Evolutionary conservation across 192 early-diverging fungal species (phyloP).

Genomic region (Lobosporangium transversale): DNA sequence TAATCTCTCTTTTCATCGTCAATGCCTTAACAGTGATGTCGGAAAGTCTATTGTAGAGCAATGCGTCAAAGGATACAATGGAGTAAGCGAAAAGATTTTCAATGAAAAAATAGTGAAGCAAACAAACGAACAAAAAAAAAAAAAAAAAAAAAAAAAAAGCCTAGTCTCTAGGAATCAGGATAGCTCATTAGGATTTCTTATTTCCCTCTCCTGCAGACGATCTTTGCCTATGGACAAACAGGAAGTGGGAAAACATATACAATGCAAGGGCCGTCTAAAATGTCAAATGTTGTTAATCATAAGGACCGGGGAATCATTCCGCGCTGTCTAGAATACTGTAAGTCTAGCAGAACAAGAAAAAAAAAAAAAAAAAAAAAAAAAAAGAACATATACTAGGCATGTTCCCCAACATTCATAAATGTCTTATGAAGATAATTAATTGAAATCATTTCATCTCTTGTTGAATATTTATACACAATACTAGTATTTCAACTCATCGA

Average conservation of each 20-base stretch:
- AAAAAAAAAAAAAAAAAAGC: neutral
- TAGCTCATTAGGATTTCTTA: neutral
- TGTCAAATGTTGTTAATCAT: conserved; percentile 75
- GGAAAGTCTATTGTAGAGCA: conserved; percentile 71
- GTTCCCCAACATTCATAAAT: too few relatives aligned
- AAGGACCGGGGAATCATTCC: conserved; percentile 73
- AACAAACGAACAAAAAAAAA: neutral
- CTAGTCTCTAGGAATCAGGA: neutral
- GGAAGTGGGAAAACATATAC: conserved; percentile 82
- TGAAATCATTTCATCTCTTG: neutral
- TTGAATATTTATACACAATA: neutral
- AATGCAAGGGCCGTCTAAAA: conserved; percentile 83
- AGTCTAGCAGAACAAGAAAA: neutral
- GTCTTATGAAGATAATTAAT: neutral
- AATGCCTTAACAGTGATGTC: conserved; percentile 42
- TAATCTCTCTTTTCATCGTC: too few relatives aligned
- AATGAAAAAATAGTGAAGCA: neutral
- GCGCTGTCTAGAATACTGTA: conserved; percentile 67
- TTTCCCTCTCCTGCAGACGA: conserved; percentile 47
- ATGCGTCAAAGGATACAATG: conserved; percentile 78
- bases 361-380: too few relatives aligned
- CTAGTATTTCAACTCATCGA: conserved; percentile 66
- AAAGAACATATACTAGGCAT: too few relatives aligned
- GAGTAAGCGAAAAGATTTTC: conserved; percentile 24
- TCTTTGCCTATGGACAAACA: conserved; percentile 81